Evolutionary conservation across 2,329 filamentous ascomycete genomes (phyloP), one percentile per base, ranked within the genome.

Genomic region (Gliomastix tumulicola): DNA sequence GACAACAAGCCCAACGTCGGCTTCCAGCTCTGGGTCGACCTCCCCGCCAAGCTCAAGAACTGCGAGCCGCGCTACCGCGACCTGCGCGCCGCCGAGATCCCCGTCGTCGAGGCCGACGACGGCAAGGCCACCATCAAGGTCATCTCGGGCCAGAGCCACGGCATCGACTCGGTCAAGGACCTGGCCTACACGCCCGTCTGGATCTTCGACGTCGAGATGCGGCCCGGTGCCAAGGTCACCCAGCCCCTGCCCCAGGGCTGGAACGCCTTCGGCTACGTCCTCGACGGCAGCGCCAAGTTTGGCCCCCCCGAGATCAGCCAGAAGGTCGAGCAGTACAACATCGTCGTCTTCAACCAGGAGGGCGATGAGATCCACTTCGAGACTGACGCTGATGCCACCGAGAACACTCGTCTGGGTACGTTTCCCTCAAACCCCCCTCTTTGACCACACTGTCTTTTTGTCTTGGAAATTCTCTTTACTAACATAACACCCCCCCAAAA

Each of bases 141-240:
- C 47, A 97, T 97, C 49, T 89, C 82, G 1, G 92, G 90, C 16
- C 79, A 84, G 55, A 82, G 79, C 37, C 82, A 88, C 51, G 89
- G 87, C 31, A 76, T 92, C 36, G 89, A 96, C 54, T 88, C 82
- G 12, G 76, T 95, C 36, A 80, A 90, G 55, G 89, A 97, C 53
- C 69, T 97, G 31, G 89, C 90, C 12, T 96, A 97, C 62, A 97
- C 90, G 3, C 92, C 92, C 0, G 88, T 97, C n/a, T 97, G 90
- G 90, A 71, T 95, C 43, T 70, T 97, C 31, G 90, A 97, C 56
- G 68, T 96, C 35, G 79, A 76, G 16, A 76, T 97, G 36, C 65
- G 78, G 50, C 88, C 89, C 0, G 90, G 90, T 36, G 88, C 86
- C 32, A 77, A 70, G 41, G 68, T 97, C 46, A 71, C 68, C 17